Percentiles rank a stretch among this genome's conserved stretches.
Evolutionary conservation across 2,329 filamentous ascomycete species (phyloP).

Genomic region (Hirsutella thompsonii): DNA sequence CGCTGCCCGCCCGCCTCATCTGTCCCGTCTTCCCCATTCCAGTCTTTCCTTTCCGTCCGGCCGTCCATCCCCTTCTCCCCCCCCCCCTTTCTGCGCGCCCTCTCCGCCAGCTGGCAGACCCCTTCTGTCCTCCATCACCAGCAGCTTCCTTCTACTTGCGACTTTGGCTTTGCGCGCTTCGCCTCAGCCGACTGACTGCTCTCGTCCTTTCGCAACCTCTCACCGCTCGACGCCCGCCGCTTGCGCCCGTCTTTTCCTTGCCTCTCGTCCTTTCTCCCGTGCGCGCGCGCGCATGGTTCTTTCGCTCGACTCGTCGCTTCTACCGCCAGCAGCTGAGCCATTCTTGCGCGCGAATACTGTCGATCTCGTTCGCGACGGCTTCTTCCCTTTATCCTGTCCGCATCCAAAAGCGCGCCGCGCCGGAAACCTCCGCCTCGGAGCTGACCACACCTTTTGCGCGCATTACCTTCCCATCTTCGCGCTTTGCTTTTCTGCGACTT

Average conservation of each 20-base stretch:
- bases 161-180: constrained; percentile 6
- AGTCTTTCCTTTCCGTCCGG: constrained; percentile 16
- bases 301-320: not conserved
- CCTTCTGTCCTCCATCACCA: not conserved
- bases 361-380: not conserved
- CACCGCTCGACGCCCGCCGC: constrained; percentile 2
- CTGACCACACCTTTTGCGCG: not conserved
- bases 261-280: not conserved
- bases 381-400: not conserved
- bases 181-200: not conserved
- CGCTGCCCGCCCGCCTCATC: constrained; percentile 11
- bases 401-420: not conserved
- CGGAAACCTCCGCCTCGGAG: not conserved
- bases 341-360: not conserved
- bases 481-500: constrained; percentile 1
- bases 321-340: not conserved
- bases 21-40: constrained; percentile 10
- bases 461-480: not conserved
- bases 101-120: constrained; percentile 3
- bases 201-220: not conserved
- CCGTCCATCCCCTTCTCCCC: constrained; percentile 7
- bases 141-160: not conserved
- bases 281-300: not conserved
- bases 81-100: too few relatives aligned
- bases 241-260: not conserved